Conservation (phyloP, 495 filamentous ascomycete genomes). For the Lineolata rhizophorae region DNA sequence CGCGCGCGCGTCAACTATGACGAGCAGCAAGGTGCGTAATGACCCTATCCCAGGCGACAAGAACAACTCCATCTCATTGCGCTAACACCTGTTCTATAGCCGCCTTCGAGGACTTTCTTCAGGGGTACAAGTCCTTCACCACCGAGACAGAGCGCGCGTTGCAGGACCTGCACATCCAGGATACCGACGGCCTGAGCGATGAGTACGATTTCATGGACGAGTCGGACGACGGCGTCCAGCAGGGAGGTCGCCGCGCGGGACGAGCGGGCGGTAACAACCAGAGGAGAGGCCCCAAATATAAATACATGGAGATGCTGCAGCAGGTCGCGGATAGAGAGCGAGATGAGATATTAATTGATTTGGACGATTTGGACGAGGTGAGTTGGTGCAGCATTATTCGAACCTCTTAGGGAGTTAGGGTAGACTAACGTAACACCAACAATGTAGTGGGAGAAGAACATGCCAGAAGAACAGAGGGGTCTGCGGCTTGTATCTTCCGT, state of each 20-base stretch:
- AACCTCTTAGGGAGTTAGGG: too few species aligned
- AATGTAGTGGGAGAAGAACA: constrained; percentile 45
- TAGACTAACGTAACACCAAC: not conserved
- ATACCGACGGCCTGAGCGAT: constrained; percentile 73
- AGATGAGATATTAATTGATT: constrained; percentile 58
- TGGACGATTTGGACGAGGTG: constrained; percentile 68
- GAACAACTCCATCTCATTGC: not conserved
- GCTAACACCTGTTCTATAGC: constrained; percentile 21
- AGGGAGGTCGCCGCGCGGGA: constrained; percentile 20
- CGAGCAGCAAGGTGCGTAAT: constrained; percentile 52
- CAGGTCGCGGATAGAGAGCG: constrained; percentile 60
- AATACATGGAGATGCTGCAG: constrained; percentile 83
- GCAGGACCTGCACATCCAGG: constrained; percentile 56
- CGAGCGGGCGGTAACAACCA: too few species aligned
- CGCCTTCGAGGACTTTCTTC: constrained; percentile 74
- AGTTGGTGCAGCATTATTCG: constrained; percentile 9
- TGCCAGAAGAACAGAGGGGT: constrained; percentile 31
- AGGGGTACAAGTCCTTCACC: constrained; percentile 64
- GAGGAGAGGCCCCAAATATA: constrained; percentile 36
- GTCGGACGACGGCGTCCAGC: constrained; percentile 39
- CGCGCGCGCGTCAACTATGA: constrained; percentile 62
- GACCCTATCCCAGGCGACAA: too few species aligned
- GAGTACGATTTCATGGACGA: constrained; percentile 94
- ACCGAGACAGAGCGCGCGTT: constrained; percentile 58
- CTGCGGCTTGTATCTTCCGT: constrained; percentile 67